A percentile compares a stretch with the other conserved stretches of the same genome.
Conservation (phyloP, 768 basidiomycete species). For the Hericium rajendrae region DNA sequence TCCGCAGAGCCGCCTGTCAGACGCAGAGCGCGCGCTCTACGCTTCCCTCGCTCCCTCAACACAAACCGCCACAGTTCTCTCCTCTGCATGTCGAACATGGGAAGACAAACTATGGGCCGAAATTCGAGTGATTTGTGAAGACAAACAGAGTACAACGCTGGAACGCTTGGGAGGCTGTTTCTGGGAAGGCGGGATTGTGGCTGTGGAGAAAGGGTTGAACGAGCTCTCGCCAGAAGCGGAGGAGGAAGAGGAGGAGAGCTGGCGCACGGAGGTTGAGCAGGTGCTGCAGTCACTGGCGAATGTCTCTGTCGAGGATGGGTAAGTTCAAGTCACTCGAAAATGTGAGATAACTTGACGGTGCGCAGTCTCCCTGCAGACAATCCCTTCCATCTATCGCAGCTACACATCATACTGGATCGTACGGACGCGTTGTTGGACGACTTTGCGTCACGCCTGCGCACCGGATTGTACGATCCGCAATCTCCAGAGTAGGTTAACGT, state of each 20-base stretch:
- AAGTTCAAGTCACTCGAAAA: constrained; percentile 9
- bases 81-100: constrained; percentile 79
- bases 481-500: constrained; percentile 44
- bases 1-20: constrained; percentile 43
- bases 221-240: constrained; percentile 10
- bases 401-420: constrained; percentile 67
- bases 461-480: constrained; percentile 36
- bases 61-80: constrained; percentile 54
- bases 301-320: constrained; percentile 60
- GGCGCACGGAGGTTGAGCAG: constrained; percentile 54
- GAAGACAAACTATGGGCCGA: constrained; percentile 95
- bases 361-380: constrained; percentile 53
- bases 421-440: constrained; percentile 59
- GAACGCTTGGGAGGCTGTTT: constrained; percentile 57
- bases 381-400: constrained; percentile 75
- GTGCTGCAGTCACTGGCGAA: constrained; percentile 49
- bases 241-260: constrained; percentile 40
- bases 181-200: constrained; percentile 61
- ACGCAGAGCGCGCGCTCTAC: constrained; percentile 77
- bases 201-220: constrained; percentile 28
- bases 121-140: constrained; percentile 70
- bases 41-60: constrained; percentile 74
- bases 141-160: constrained; percentile 66
- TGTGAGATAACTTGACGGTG: not conserved
- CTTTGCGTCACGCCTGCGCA: constrained; percentile 49